Percentiles rank a stretch among this genome's conserved stretches.
These are phyloP conservation scores for Talaromyces sp. DNA, from an alignment of 2,329 filamentous ascomycete genomes.

Conservation along the genomic window DNA sequence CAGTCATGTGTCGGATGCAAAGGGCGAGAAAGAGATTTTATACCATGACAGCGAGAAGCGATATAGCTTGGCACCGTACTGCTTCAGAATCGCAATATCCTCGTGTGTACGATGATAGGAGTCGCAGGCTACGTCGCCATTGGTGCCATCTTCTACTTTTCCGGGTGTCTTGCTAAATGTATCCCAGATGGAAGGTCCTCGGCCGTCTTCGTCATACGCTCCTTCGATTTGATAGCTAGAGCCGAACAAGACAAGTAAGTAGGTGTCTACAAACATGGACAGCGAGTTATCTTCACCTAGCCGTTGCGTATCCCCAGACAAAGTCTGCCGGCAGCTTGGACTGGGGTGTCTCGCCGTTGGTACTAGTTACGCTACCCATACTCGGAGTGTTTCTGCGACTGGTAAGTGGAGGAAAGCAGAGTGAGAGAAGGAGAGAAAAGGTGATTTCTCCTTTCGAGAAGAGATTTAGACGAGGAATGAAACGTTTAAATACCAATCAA, in stretches of 20 bases:
- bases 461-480: not conserved
- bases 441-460: not conserved
- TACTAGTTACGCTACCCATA: slow-evolving; percentile 4
- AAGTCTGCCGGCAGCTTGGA: slow-evolving; percentile 63
- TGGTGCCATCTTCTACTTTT: slow-evolving; percentile 76
- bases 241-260: not conserved
- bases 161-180: slow-evolving; percentile 77
- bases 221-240: slow-evolving; percentile 85
- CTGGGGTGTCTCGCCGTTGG: slow-evolving; percentile 19
- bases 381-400: not conserved
- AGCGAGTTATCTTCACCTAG: slow-evolving; percentile 50
- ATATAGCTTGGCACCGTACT: slow-evolving; percentile 69
- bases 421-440: not conserved
- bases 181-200: slow-evolving; percentile 83
- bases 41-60: slow-evolving; percentile 78
- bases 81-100: slow-evolving; percentile 74
- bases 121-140: slow-evolving; percentile 77
- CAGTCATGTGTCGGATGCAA: not conserved
- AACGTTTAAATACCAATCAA: slow-evolving; percentile 5
- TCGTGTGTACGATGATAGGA: slow-evolving; percentile 76
- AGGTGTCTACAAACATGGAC: not conserved
- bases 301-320: slow-evolving; percentile 76
- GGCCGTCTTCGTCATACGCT: slow-evolving; percentile 68
- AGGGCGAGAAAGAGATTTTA: not conserved
- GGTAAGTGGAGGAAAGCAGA: not conserved